A percentile compares a stretch with the other conserved stretches of the same genome.
These are phyloP conservation scores for Paramecium sexaurelia DNA, from an alignment of 73 alveolate genomes.

Conservation along the genomic window DNA sequence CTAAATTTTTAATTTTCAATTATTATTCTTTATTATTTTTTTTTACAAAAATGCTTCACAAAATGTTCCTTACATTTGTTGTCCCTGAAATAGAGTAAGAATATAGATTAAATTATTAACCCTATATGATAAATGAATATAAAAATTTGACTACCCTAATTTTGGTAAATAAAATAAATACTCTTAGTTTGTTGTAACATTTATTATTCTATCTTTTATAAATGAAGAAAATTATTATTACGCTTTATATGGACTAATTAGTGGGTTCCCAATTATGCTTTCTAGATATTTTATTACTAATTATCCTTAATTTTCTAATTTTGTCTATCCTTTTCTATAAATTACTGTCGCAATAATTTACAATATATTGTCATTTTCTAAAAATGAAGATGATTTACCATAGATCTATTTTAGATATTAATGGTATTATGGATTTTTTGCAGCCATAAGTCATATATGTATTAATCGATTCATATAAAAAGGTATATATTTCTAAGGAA, in stretches of 20 bases:
- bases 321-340: background rate
- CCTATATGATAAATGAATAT: slow-evolving; percentile 15
- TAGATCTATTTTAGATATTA: background rate
- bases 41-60: background rate
- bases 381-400: background rate
- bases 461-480: background rate
- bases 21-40: background rate
- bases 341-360: background rate
- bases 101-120: slow-evolving; percentile 14
- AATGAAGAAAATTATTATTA: background rate
- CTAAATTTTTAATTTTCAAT: background rate
- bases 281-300: background rate
- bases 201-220: background rate
- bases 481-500: slow-evolving; percentile 39
- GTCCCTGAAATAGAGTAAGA: slow-evolving; percentile 9
- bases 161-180: background rate
- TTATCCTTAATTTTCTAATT: background rate
- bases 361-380: background rate
- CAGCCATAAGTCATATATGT: slow-evolving; percentile 7
- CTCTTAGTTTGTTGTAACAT: background rate
- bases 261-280: background rate
- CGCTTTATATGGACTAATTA: background rate
- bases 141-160: background rate
- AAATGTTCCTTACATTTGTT: background rate
- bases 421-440: slow-evolving; percentile 41